These are phyloP conservation scores for Phyllosticta capitalensis DNA, from an alignment of 2,329 filamentous ascomycete species.

Conservation along the genomic window DNA sequence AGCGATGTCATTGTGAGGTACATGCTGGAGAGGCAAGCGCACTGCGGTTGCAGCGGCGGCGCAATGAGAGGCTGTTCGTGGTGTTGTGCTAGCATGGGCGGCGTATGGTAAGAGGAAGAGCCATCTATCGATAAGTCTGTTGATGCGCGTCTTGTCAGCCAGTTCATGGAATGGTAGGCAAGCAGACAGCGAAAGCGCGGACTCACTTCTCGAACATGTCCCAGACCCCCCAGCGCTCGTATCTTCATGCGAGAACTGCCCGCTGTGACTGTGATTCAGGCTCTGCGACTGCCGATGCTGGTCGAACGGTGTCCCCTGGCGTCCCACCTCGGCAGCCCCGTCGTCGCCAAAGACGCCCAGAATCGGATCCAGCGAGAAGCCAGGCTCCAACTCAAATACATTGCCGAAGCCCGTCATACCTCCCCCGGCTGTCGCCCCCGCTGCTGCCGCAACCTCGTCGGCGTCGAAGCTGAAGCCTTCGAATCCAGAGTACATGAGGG, in stretches of 20 bases:
- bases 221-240: background rate
- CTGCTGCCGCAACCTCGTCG: background rate
- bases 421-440: background rate
- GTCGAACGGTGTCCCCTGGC: background rate
- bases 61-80: background rate
- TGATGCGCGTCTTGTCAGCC: background rate
- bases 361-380: slow-evolving; percentile 2
- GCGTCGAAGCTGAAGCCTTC: background rate
- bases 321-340: background rate
- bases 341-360: background rate
- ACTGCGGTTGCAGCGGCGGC: slow-evolving; percentile 16
- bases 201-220: background rate
- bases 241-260: background rate
- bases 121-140: background rate
- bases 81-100: background rate
- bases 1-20: slow-evolving; percentile 36
- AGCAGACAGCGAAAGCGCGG: background rate
- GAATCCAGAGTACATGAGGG: background rate
- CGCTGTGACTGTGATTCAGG: background rate
- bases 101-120: background rate
- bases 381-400: slow-evolving; percentile 1
- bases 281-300: background rate
- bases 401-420: background rate
- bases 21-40: slow-evolving; percentile 37
- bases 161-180: too few species aligned